Evolutionary conservation across 169 alveolate species (phyloP).

Genomic region (Fabrea salina): DNA sequence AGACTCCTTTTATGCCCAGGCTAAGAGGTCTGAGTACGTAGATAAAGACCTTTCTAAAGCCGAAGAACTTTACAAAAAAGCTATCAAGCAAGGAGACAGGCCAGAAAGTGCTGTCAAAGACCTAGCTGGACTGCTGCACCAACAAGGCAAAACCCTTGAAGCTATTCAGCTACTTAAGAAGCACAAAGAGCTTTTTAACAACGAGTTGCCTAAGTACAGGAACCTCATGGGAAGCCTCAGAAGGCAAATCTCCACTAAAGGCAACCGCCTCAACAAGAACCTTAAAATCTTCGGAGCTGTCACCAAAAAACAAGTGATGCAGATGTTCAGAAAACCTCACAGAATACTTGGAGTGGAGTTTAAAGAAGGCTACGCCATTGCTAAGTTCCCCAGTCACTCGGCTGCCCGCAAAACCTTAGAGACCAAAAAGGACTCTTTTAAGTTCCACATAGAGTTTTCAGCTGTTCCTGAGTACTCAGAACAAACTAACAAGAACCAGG

Average conservation of each 20-base stretch:
- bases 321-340: slow-evolving; percentile 1
- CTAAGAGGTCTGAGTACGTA: slow-evolving; percentile 24
- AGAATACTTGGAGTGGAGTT: neutral
- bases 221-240: neutral
- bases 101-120: slow-evolving; percentile 23
- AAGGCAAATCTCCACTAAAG: neutral
- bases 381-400: slow-evolving; percentile 20
- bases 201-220: neutral
- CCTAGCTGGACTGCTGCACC: slow-evolving; percentile 28
- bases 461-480: too few relatives aligned
- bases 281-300: neutral
- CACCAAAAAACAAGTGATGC: neutral
- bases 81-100: neutral
- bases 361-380: neutral
- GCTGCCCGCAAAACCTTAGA: slow-evolving; percentile 35
- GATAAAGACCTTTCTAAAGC: slow-evolving; percentile 30
- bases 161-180: slow-evolving; percentile 9
- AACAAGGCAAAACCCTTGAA: slow-evolving; percentile 28
- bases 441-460: too few relatives aligned
- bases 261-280: slow-evolving; percentile 16
- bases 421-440: too few relatives aligned
- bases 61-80: neutral
- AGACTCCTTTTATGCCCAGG: slow-evolving; percentile 6
- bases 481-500: too few relatives aligned
- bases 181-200: neutral